Base-by-base conservation (phyloP, 2,329 filamentous ascomycete genomes). In the Geoglossum cookeanum region DNA sequence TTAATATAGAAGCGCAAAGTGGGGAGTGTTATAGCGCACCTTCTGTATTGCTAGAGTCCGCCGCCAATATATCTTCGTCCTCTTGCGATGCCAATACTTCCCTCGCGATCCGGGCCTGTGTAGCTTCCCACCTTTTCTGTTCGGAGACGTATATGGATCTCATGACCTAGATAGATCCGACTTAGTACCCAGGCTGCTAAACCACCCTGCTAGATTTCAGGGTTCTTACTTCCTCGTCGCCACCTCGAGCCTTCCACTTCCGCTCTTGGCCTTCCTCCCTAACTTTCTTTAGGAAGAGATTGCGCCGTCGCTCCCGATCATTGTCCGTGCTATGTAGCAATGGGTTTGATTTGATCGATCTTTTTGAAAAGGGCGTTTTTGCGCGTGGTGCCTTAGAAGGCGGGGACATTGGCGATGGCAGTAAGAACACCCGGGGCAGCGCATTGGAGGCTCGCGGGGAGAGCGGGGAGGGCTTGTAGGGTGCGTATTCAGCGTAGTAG, bases 261-360 rank as follows among this genome's bases (percentile, higher is more conserved):
- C 72, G 76, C 32, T 85, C 78, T 47, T 84, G 79, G 2, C 75
- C 71, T 45, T 78, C 75, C 63, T 80, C 76, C 59, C 79, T 74
- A 17, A 85, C 80, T 55, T 76, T 84, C 65, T 81, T 79, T 59
- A 91, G 70, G 63, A 91, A 91, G 58, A 84, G 71, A 35, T 78
- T 77, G 52, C 85, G 74, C 58, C 86, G 72, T 57, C 77, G 73
- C 65, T 87, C 81, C 57, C 81, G 78, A 0, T 74, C 73, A 17
- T 78, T 79, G 65, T 88, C 71, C 55, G 79, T 75, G 59, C 71
- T 77, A 61, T 78, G 76, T 17, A 81, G 69, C 5, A 84, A 63
- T 0, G 83, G 84, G 60, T 84, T 87, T 39, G 76, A 74, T 59
- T 83, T 83, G 57, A 75, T 70, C 13, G 73, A 71, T 15, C 80